Evolutionary conservation across 2,329 filamentous ascomycete genomes (phyloP), one percentile per base, ranked within the genome.

Genomic region (Coniella lustricola): DNA sequence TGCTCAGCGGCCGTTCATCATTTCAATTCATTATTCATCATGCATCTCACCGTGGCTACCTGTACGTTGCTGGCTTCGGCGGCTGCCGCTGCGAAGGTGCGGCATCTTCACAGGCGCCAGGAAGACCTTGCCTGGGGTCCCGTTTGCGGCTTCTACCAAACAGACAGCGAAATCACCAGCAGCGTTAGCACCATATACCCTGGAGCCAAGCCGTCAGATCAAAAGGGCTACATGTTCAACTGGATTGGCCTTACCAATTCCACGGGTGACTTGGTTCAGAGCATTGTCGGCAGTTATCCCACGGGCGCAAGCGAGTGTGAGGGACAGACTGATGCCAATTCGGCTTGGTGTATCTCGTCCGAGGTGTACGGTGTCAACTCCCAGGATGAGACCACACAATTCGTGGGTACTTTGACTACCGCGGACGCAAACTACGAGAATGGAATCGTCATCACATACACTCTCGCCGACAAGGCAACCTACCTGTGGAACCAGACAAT

Each of bases 221-320:
- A 61, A 44, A 47, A 48, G 10, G 59, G 58, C 12, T 54, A 51
- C 17, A 50, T 61, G 9, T 61, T 58, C 47, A 46, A 55, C 18
- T 61, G 58, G 58, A 55, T 57, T 21, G 59, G 59, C 16, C 55
- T 61, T 22, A 55, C 53, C 35, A 59, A 60, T 35, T 54, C 52
- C 17, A 58, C 55, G 1, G 59, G 59, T 4, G 58, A 61, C 46
- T 46, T 61, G 22, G 53, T 61, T 16, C 49, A 51, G 44, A 51
- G 49, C 31, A 48, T 51, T 16, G 16, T 51, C 12, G 49, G 49
- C 54, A 59, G 58, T 10, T 60, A 57, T 29, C 53, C 55, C 0
- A 38, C 49, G 4, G 58, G 59, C 13, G 44, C 49, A 41, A 58
- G 54, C 36, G 56, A 58, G 46, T 60, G 57, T 44, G 46, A 44